Base-by-base conservation (phyloP, 1,139 yeast species). In the Diutina neorugosa region DNA sequence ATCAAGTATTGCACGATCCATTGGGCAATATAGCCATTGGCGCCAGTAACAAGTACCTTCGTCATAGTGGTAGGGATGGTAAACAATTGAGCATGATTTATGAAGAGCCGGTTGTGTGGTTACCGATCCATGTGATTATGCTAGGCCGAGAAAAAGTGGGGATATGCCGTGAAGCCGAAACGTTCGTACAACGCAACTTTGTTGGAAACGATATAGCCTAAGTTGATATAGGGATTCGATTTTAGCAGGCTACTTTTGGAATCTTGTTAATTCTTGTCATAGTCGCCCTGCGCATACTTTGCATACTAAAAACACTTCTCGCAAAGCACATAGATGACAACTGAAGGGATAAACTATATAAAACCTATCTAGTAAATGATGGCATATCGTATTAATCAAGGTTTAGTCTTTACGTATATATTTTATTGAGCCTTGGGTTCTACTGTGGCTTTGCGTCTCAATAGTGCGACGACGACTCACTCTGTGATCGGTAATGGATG, bases 11-110 rank as follows among this genome's bases (percentile, higher is more conserved):
- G 56, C 23, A 56, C 60, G 14, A 59, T 58, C 52, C 61, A 62
- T 40, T 60, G 63, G 27, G 64, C 67, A 53, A 65, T 63, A 55
- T 63, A 65, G 18, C 67, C 67, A n/a, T 59, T 61, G 19, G 63
- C 61, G 1, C 67, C 67, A 14, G 65, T 55, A 16, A 63, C 58
- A 37, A 80, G 71, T 27, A 69, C 69, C 4, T 68, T 42, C 1
- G 57, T 31, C 31, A 44, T 44, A 11, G 34, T n/a, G 37, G 9
- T 14, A 1, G 37, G 9, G 14, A 11, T 11, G 9, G 12, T 11
- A 8, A 11, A 14, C 4, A 1, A 31, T 11, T 11, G 37, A 31
- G 12, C 3, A 11, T 31, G n/a, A 14, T 31, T 31, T 31, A 11
- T 11, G n/a, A 31, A 8, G 12, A 14, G 37, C 12, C 37, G 37